phyloP scores from a whole-genome alignment of 257 asterid genomes.

The Nicotiana sylvestris region DNA sequence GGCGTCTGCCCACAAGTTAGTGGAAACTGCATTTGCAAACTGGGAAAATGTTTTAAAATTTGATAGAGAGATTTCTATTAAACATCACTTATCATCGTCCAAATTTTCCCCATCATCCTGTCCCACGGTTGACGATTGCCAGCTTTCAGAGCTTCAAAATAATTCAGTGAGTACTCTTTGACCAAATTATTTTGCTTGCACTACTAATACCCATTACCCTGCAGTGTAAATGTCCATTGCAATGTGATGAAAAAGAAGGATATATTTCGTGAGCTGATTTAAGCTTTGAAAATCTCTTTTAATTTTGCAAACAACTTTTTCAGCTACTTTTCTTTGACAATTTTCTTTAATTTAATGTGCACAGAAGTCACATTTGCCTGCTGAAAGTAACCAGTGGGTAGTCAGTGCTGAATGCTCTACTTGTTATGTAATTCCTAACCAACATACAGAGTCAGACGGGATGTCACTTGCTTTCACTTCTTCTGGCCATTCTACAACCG shows the following conservation, averaged over 20 bases:
- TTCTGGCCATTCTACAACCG: background rate
- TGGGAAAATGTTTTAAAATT: background rate
- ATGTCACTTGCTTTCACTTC: background rate
- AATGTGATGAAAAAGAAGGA: background rate
- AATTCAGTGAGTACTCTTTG: background rate
- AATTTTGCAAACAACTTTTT: background rate
- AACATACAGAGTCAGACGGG: background rate
- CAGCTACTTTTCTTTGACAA: background rate
- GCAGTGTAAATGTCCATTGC: background rate
- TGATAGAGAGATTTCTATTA: background rate
- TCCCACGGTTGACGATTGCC: background rate
- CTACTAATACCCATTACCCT: background rate
- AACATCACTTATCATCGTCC: background rate
- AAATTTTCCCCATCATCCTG: background rate
- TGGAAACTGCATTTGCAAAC: conserved; percentile 4
- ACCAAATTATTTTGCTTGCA: background rate
- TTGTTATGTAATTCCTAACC: background rate
- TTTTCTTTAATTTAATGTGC: background rate
- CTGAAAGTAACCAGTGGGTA: background rate
- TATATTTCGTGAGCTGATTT: background rate
- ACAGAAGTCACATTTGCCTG: background rate
- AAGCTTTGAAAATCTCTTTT: background rate
- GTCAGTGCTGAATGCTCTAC: background rate
- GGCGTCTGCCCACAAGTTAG: background rate
- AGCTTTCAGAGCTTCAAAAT: background rate